A percentile compares a stretch with the other conserved stretches of the same genome.
Evolutionary conservation across 2,329 filamentous ascomycete species (phyloP).

Genomic region (Fusarium pseudocircinatum): DNA sequence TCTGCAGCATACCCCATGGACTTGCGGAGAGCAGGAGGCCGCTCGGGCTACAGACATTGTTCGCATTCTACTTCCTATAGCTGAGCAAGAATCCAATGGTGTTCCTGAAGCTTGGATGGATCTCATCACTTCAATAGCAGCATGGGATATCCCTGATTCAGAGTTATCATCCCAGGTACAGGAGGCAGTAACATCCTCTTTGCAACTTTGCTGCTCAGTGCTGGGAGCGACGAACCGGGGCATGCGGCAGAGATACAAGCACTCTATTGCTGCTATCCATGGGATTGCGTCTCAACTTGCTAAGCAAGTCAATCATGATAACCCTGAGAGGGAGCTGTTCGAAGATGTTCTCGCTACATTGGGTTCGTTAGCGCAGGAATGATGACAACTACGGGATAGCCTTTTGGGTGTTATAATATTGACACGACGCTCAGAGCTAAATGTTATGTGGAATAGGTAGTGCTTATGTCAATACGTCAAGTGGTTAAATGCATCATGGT

Average conservation of each 20-base stretch:
- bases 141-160: constrained; percentile 54
- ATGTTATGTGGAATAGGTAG: neutral
- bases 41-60: constrained; percentile 65
- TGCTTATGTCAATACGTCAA: constrained; percentile 1
- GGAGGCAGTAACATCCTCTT: constrained; percentile 63
- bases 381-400: neutral
- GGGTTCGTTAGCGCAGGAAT: constrained; percentile 24
- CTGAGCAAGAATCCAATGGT: constrained; percentile 56
- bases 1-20: constrained; percentile 47
- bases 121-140: constrained; percentile 61
- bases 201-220: constrained; percentile 66
- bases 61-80: constrained; percentile 62
- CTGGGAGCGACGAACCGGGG: constrained; percentile 57
- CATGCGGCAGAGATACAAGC: constrained; percentile 60
- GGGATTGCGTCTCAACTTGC: constrained; percentile 59
- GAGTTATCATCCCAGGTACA: constrained; percentile 41
- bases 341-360: constrained; percentile 56
- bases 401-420: neutral
- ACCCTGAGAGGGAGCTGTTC: constrained; percentile 53
- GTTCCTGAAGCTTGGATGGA: constrained; percentile 67
- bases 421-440: neutral
- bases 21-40: constrained; percentile 44
- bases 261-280: constrained; percentile 61
- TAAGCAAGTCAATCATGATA: constrained; percentile 42
- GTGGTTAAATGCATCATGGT: constrained; percentile 12